Evolutionary conservation across 108 stramenopile species (phyloP).

Genomic region (Skeletonema grethae): DNA sequence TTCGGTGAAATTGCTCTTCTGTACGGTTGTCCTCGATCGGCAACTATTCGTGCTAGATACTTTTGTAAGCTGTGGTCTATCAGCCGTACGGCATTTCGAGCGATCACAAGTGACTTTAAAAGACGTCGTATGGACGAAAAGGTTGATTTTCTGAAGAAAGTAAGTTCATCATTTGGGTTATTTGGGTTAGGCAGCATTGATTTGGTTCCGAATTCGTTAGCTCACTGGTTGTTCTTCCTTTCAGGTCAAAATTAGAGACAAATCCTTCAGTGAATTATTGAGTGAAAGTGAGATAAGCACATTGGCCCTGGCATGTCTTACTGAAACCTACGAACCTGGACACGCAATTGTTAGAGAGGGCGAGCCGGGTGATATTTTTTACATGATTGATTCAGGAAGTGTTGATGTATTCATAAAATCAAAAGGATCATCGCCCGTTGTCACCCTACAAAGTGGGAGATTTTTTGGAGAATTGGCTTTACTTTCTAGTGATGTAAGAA

Average conservation of each 20-base stretch:
- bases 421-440: constrained; percentile 34
- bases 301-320: constrained; percentile 33
- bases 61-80: constrained; percentile 68
- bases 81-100: constrained; percentile 54
- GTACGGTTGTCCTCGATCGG: constrained; percentile 79
- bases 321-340: constrained; percentile 33
- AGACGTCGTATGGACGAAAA: constrained; percentile 35
- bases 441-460: constrained; percentile 33
- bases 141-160: constrained; percentile 55
- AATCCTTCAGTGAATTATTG: constrained; percentile 42
- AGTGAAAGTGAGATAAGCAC: constrained; percentile 42
- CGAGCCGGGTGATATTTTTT: constrained; percentile 54
- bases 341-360: constrained; percentile 50
- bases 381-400: constrained; percentile 55
- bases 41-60: constrained; percentile 58
- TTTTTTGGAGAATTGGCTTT: constrained; percentile 59
- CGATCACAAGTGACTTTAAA: constrained; percentile 58
- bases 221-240: constrained; percentile 50
- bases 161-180: no score
- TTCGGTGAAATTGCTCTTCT: constrained; percentile 88
- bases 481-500: constrained; percentile 36
- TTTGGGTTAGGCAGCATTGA: constrained; percentile 44
- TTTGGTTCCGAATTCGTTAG: constrained; percentile 53
- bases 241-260: constrained; percentile 48
- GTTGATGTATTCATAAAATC: constrained; percentile 42